Evolutionary conservation across 2,329 filamentous ascomycete genomes (phyloP).

Genomic region (Zymoseptoria passerinii): DNA sequence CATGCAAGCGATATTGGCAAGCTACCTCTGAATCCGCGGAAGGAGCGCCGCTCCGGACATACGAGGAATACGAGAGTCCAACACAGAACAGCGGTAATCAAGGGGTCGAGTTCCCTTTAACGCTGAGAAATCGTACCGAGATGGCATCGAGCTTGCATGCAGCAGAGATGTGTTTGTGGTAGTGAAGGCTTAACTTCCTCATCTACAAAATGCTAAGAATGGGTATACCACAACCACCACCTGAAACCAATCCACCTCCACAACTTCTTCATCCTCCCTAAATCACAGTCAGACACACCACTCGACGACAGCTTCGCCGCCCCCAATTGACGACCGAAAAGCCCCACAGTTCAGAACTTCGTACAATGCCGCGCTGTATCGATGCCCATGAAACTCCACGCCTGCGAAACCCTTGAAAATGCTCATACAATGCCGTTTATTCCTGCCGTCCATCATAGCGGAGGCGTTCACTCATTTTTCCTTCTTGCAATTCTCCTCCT

Average conservation of each 20-base stretch:
- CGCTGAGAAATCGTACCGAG: no score
- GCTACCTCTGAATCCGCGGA: background rate
- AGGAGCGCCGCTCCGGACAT: background rate
- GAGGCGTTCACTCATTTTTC: background rate
- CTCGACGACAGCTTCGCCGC: background rate
- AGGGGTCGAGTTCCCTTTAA: no score
- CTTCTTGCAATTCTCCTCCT: conserved; percentile 1
- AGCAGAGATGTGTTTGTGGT: no score
- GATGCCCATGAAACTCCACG: background rate
- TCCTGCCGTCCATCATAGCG: no score
- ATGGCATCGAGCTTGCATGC: no score
- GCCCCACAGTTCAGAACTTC: background rate
- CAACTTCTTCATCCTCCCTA: background rate
- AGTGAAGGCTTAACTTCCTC: no score
- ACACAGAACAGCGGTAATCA: no score
- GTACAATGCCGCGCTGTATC: background rate
- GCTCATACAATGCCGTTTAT: background rate
- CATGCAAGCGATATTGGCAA: background rate
- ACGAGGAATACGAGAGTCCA: background rate
- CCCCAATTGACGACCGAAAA: background rate
- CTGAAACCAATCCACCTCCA: background rate
- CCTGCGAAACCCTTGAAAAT: background rate
- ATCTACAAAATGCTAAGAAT: background rate
- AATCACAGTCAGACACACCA: background rate
- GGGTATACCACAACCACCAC: background rate